A percentile compares a stretch with the other conserved stretches of the same genome.
Evolutionary conservation across 1,139 yeast genomes (phyloP).

Genomic region (Suhomyces choctaworum): DNA sequence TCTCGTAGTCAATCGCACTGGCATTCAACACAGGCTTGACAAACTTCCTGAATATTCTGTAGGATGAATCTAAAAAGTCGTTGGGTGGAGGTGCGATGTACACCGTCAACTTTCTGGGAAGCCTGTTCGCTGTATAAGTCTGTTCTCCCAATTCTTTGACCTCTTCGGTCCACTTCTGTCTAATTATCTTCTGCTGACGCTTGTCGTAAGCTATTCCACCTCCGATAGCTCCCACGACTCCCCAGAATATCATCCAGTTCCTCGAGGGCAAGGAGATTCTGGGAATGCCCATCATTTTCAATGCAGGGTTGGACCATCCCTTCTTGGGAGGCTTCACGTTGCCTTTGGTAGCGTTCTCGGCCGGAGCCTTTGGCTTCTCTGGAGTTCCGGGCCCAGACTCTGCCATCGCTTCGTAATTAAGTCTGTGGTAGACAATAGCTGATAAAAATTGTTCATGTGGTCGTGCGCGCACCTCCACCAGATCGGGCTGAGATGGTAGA

Average conservation of each 20-base stretch:
- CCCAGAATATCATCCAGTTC: slow-evolving; percentile 92
- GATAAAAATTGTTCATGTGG: slow-evolving; percentile 1
- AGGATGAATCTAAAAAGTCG: slow-evolving; percentile 77
- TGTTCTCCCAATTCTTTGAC: slow-evolving; percentile 53
- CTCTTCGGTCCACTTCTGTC: slow-evolving; percentile 64
- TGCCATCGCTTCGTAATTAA: too few relatives aligned
- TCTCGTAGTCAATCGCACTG: slow-evolving; percentile 83
- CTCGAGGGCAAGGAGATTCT: slow-evolving; percentile 78
- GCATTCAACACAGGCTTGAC: slow-evolving; percentile 86
- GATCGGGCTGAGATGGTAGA: too few relatives aligned
- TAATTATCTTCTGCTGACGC: slow-evolving; percentile 62
- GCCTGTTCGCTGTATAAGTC: slow-evolving; percentile 35
- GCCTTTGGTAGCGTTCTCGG: slow-evolving; percentile 2
- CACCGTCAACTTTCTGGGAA: slow-evolving; percentile 77
- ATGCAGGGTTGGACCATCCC: slow-evolving; percentile 82
- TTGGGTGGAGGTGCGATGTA: slow-evolving; percentile 96
- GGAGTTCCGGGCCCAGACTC: slow-evolving; percentile 1
- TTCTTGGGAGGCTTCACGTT: slow-evolving; percentile 25
- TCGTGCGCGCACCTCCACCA: slow-evolving; percentile 4
- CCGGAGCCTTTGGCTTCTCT: slow-evolving; percentile 4
- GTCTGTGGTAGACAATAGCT: too few relatives aligned
- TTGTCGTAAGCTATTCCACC: slow-evolving; percentile 83
- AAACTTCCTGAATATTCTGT: slow-evolving; percentile 73
- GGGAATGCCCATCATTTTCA: slow-evolving; percentile 84
- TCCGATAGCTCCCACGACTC: slow-evolving; percentile 60